Base-by-base conservation (phyloP, 208 protist species). In the Hexamita inflata region DNA sequence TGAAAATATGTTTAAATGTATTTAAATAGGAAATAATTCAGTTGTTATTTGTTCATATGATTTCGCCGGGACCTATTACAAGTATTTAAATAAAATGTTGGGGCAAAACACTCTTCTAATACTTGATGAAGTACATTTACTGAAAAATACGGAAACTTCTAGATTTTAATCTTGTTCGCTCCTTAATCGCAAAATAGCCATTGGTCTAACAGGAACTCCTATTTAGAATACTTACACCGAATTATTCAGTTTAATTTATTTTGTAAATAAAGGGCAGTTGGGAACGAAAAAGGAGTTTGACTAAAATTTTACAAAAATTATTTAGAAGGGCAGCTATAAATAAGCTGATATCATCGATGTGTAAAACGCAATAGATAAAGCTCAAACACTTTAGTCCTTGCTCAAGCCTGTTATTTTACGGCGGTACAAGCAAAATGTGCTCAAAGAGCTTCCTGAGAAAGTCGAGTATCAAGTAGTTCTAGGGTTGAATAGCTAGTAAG, bases 341-440 rank as follows among this genome's bases (percentile, higher is more conserved):
- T n/a, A 59, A 34, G 28, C 26, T 28, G 28, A 62, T 30, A n/a
- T 30, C 1, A 29, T 65, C 9, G 53, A 62, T 41, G 41, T 73
- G 32, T 11, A 24, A 13, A n/a, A 4, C 11, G 76, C 34, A 1
- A 2, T 70, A 26, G 57, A 11, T 32, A 58, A 39, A 42, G 59
- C 75, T 26, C 30, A 64, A 34, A 45, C 73, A 28, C 59, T 84
- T 15, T 57, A 80, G 59, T 26, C n/a, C 40, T 13, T 82, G 29
- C 39, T 85, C 42, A 66, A 79, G 53, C 81, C 82, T 4, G 76
- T 66, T 42, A 58, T 85, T 64, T 53, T 85, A 11, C 34, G 81
- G 40, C 32, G 82, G 38, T 30, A 82, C 28, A 85, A 85, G 64
- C n/a, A 9, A 29, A 66, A 85, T 26, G 82, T 85, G 26, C 75